Base-by-base conservation (phyloP, 2,329 filamentous ascomycete species). In the Pseudocercospora eumusae region DNA sequence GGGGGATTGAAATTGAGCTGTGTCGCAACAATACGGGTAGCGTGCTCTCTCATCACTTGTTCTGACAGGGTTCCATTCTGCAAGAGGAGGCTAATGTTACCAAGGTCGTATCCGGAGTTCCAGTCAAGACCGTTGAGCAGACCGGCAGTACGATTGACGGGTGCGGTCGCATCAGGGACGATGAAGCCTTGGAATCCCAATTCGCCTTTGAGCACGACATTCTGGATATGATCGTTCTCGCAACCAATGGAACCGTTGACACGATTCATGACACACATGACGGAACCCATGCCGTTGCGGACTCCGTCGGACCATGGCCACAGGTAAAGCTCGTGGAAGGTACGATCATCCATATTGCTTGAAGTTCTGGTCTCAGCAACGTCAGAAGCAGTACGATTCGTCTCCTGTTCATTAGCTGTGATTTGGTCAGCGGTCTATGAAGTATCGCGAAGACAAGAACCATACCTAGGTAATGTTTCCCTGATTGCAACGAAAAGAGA, bases 271-370 rank as follows among this genome's bases (percentile, higher is more conserved):
- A 27, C 50, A 28, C 50, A 53, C 50, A 53, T 53, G n/a, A 27
- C 50, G n/a, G 50, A 21, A 20, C 50, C 50, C 21, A 53, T 13
- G 13, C 50, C 50, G 25, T 27, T 53, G 18, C 27, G 23, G 25
- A 53, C 50, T 13, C 21, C 50, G 28, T 53, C 50, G 10, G 23
- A 53, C 21, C 23, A 53, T 20, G 50, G 28, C 50, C 50, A 53
- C 6, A 53, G 23, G 50, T 53, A 53, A 18, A 27, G 23, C 50
- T 53, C 50, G n/a, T 53, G 50, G n/a, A 53, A 10, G 18, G 50
- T 31, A 4, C 27, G 50, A 31, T 53, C 50, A 20, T 53, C 50
- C 9, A 53, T 27, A 4, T 53, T 33, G 11, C 31, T 33, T 33
- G 31, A 33, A 10, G 31, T 33, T 33, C 31, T 33, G 31, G 1